These are phyloP conservation scores for Ustilaginoidea virens DNA, from an alignment of 2,329 filamentous ascomycete genomes.

Conservation along the genomic window DNA sequence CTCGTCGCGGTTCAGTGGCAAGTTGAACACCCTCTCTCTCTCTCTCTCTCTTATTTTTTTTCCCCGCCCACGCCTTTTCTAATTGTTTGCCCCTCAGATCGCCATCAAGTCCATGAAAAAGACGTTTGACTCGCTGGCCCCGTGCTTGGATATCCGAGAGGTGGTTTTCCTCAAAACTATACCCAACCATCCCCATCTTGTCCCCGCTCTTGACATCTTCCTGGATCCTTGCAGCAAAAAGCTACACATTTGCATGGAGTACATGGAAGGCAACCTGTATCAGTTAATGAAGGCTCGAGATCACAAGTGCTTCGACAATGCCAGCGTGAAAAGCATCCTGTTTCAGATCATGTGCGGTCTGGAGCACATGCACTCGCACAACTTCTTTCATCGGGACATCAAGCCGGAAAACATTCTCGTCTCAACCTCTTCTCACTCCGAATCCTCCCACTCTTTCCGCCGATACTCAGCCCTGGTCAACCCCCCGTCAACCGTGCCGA, in stretches of 20 bases:
- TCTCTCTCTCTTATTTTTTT: slow-evolving; percentile 6
- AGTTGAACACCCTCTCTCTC: slow-evolving; percentile 20
- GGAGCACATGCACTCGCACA: slow-evolving; percentile 92
- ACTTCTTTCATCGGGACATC: slow-evolving; percentile 98
- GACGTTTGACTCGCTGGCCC: slow-evolving; percentile 81
- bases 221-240: slow-evolving; percentile 92
- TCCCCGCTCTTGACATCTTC: slow-evolving; percentile 97
- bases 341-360: slow-evolving; percentile 94
- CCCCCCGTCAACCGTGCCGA: slow-evolving; percentile 82
- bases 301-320: slow-evolving; percentile 80
- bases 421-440: slow-evolving; percentile 73
- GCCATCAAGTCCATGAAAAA: slow-evolving; percentile 99
- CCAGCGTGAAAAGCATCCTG: slow-evolving; percentile 91
- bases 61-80: not conserved
- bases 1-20: slow-evolving; percentile 85
- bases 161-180: slow-evolving; percentile 91
- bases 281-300: slow-evolving; percentile 98
- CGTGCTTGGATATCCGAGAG: slow-evolving; percentile 86
- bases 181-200: slow-evolving; percentile 76
- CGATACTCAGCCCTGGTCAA: slow-evolving; percentile 89
- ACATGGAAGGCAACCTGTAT: slow-evolving; percentile 98
- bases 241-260: slow-evolving; percentile 97
- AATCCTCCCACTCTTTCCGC: slow-evolving; percentile 72
- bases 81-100: slow-evolving; percentile 40
- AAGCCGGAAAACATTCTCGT: slow-evolving; percentile 98